Evolutionary conservation across 2,329 filamentous ascomycete genomes (phyloP).

Genomic region (Xylaria sp.): DNA sequence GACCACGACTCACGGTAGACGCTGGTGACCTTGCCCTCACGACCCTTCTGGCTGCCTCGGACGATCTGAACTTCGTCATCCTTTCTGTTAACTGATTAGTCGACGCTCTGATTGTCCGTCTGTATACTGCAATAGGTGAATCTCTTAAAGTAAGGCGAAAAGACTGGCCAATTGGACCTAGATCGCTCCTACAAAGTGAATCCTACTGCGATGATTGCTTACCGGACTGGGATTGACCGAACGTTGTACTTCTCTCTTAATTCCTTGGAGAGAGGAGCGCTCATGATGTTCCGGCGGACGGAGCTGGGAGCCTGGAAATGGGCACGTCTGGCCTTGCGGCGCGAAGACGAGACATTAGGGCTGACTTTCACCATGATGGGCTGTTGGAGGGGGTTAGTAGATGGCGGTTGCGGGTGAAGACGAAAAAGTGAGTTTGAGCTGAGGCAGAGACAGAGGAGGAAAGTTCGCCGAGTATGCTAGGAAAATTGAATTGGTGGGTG

Average conservation of each 20-base stretch:
- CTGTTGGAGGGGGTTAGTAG: constrained; percentile 34
- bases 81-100: constrained; percentile 69
- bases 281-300: constrained; percentile 96
- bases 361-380: constrained; percentile 51
- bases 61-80: constrained; percentile 95
- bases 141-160: not conserved
- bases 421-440: constrained; percentile 18
- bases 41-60: constrained; percentile 94
- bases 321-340: constrained; percentile 98
- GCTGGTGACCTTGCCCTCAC: constrained; percentile 96
- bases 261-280: constrained; percentile 94
- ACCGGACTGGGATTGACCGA: constrained; percentile 87
- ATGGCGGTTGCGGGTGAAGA: constrained; percentile 15
- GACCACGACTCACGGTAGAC: constrained; percentile 73
- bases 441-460: constrained; percentile 8
- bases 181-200: not conserved
- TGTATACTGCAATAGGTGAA: too few relatives aligned
- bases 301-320: constrained; percentile 97
- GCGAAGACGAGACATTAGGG: constrained; percentile 57
- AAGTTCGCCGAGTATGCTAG: constrained; percentile 24
- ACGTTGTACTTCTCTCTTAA: constrained; percentile 99
- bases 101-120: constrained; percentile 76
- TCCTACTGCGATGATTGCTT: not conserved
- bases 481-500: constrained; percentile 36
- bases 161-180: not conserved